Evolutionary conservation across 805 yeast species (phyloP).

Genomic region (Candida corydali): DNA sequence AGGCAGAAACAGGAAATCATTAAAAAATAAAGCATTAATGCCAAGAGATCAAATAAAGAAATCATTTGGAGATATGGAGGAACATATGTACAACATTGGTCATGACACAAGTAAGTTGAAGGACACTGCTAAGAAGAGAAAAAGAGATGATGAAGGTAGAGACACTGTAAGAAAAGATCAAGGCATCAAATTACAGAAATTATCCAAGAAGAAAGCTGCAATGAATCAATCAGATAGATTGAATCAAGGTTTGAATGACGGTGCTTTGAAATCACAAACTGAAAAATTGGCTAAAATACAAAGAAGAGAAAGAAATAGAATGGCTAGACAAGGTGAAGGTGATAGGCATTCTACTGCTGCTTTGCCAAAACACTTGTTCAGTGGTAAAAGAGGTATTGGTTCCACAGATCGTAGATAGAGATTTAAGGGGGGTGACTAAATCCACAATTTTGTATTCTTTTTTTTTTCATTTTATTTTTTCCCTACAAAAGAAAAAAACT

Average conservation of each 20-base stretch:
- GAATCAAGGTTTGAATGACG: conserved; percentile 82
- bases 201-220: conserved; percentile 46
- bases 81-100: conserved; percentile 85
- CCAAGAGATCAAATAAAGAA: conserved; percentile 86
- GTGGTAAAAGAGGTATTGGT: conserved; percentile 97
- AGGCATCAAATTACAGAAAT: conserved; percentile 35
- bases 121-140: conserved; percentile 34
- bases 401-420: conserved; percentile 80
- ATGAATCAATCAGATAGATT: conserved; percentile 70
- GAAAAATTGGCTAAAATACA: conserved; percentile 83
- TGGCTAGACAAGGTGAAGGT: conserved; percentile 92
- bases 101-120: conserved; percentile 70
- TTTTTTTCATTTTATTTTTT: neutral
- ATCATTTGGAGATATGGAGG: conserved; percentile 74
- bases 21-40: conserved; percentile 82
- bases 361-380: conserved; percentile 88
- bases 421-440: neutral
- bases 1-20: conserved; percentile 79
- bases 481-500: too few species aligned
- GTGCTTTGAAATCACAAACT: conserved; percentile 75
- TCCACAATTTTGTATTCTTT: neutral
- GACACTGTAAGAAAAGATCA: conserved; percentile 69
- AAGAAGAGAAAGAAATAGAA: conserved; percentile 90
- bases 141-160: conserved; percentile 58
- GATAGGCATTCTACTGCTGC: conserved; percentile 86